Base-by-base conservation (phyloP, 768 basidiomycete genomes). In the Peribolospora kevripleyi region DNA sequence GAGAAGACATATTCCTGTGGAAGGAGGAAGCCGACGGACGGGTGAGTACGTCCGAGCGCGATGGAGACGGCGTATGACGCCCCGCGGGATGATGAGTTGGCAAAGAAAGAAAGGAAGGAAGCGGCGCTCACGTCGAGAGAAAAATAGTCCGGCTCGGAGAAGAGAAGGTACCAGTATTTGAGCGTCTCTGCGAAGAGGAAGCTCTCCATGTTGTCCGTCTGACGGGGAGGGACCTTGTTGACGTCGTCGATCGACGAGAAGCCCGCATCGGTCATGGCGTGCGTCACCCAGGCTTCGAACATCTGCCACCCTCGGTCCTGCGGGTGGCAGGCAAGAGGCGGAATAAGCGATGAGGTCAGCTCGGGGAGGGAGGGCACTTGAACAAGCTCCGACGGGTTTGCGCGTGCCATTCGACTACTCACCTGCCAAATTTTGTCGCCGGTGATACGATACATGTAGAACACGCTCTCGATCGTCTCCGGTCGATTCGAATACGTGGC, bases 141-240 rank as follows among this genome's bases (percentile, higher is more conserved):
- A 42, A 82, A 59, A 3, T 72, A 71, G 58, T 84, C 80, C 7
- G 76, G 73, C 39, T 81, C 73, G 53, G 70, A 69, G 66, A 82
- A 84, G 63, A 82, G 66, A 25, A 84, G 70, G 64, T 80, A 70
- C 49, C 82, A 70, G 64, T 84, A 83, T 25, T 25, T 25, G 64
- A 67, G 64, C 3, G 69, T 68, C 60, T 69, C 69, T 2, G 68
- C 68, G 52, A 69, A 64, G 10, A 66, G 64, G 53, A 70, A 70
- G 46, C 61, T 63, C 55, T 71, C 70, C 63, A 56, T 41, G 38
- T 59, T 62, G 47, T 64, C 60, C 11, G 55, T 53, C n/a, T 55
- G 55, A 46, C 11, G 38, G 5, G 58, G 53, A 7, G 25, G 36
- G 8, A 46, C 41, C 14, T 47, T 42, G 10, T 65, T 65, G 3